Conservation (phyloP, 257 asterid species). For the Prunella vulgaris region DNA sequence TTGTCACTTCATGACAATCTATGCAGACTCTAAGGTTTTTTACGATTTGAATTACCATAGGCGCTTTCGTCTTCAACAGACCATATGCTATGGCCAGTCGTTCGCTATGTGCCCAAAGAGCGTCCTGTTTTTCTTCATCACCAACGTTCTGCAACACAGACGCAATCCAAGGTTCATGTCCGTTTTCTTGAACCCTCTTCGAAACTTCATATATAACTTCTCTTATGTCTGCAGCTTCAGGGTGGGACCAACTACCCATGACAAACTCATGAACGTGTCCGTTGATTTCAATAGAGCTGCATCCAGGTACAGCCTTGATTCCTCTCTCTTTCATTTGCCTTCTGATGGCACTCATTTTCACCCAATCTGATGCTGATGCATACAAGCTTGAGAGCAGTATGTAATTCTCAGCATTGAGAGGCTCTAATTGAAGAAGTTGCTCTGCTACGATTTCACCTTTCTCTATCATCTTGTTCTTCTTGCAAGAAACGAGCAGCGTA, state of each 20-base stretch:
- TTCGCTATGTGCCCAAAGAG: constrained; percentile 68
- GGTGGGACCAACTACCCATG: constrained; percentile 61
- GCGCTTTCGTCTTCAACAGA: constrained; percentile 52
- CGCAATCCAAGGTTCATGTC: constrained; percentile 66
- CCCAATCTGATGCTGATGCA: constrained; percentile 56
- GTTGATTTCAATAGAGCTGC: constrained; percentile 59
- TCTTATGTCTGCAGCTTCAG: constrained; percentile 45
- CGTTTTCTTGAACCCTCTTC: constrained; percentile 33
- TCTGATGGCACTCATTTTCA: constrained; percentile 51
- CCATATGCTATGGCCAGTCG: constrained; percentile 70
- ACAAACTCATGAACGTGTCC: constrained; percentile 56
- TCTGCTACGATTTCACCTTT: constrained; percentile 47
- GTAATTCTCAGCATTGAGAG: constrained; percentile 62
- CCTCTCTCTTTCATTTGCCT: constrained; percentile 51
- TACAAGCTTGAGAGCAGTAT: constrained; percentile 56
- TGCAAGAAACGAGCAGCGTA: constrained; percentile 52
- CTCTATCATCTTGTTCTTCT: constrained; percentile 39
- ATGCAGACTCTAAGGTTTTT: constrained; percentile 57
- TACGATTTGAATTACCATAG: constrained; percentile 43
- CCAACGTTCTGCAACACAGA: constrained; percentile 45
- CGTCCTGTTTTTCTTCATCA: constrained; percentile 47
- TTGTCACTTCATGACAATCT: constrained; percentile 69
- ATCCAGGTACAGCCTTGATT: constrained; percentile 52
- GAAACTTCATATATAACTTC: constrained; percentile 36
- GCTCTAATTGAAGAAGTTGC: constrained; percentile 53